Conservation (phyloP, 73 alveolate species). For the Tetrahymena thermophila region DNA sequence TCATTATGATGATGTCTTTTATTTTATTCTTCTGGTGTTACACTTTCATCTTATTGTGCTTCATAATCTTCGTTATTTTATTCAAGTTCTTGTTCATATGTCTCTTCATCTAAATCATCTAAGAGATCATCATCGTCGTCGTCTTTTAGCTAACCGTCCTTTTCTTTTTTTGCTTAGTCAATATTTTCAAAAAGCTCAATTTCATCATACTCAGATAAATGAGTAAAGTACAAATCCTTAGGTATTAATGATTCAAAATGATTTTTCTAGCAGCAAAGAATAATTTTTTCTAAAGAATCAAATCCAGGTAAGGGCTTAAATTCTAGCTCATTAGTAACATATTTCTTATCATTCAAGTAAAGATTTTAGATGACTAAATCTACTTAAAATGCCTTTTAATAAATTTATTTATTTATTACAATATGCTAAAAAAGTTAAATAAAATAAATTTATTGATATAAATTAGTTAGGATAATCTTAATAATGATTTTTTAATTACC, state of each 20-base stretch:
- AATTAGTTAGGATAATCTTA: too few relatives aligned
- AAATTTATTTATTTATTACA: background rate
- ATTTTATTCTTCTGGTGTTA: background rate
- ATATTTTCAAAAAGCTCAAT: background rate
- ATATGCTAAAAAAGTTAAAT: too few relatives aligned
- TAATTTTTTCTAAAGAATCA: background rate
- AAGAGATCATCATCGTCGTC: background rate
- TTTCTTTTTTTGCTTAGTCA: background rate
- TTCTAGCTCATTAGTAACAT: background rate
- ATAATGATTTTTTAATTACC: background rate
- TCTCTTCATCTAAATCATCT: background rate
- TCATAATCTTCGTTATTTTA: background rate
- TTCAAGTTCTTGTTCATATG: background rate
- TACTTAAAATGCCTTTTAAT: background rate
- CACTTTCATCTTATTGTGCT: background rate
- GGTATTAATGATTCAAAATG: background rate
- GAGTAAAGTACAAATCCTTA: background rate
- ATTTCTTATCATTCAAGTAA: background rate
- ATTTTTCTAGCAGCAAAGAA: background rate
- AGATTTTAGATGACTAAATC: background rate
- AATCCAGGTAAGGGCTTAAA: background rate
- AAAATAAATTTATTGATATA: background rate
- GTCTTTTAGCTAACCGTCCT: background rate
- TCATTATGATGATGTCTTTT: slow-evolving; percentile 19
- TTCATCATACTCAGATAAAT: background rate